Evolutionary conservation across 2,329 filamentous ascomycete species (phyloP), one percentile per base, ranked within the genome.

Genomic region (Arthrobotrys sphaeroides): DNA sequence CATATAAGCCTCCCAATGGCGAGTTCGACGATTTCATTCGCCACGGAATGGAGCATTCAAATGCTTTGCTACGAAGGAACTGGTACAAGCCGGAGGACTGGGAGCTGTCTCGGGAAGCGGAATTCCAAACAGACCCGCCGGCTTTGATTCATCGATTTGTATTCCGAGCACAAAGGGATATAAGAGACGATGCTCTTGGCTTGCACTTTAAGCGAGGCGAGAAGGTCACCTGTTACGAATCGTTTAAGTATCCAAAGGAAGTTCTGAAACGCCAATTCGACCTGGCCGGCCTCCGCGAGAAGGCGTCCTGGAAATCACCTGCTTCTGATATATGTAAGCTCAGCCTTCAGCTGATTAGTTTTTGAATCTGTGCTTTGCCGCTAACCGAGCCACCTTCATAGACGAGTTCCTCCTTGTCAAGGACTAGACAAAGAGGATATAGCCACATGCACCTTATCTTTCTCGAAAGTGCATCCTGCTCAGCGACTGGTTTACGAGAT

Each of bases 251-350:
- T 24, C 51, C 51, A n/a, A 5, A 28, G 4, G 5, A 18, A 4
- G 51, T 57, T 38, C 51, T 57, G 0, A 36, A 26, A 24, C 51
- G 5, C 1, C 51, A 57, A n/a, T 57, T 57, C 22, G n/a, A 22
- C 16, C n/a, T 38, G 9, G 51, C 51, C 22, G 51, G 51, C 9
- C 51, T 57, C 38, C 28, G 9, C 1, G 16, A 36, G 9, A 57
- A 57, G 31, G 51, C 28, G 1, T 22, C 36, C 16, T 57, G 36
- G 28, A 57, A 38, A 24, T 57, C 51, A 1, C 51, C 51, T 1
- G 51, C 31, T 22, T 57, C 51, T 57, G 51, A 57, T 57, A 57
- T 57, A 18, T 20, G 51, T 57, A 57, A 6, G 51, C 5, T n/a
- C 4, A n/a, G n/a, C 45, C 18, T 4, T 5, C 10, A 53, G 4